Percentiles rank a stretch among this genome's conserved stretches.
These are phyloP conservation scores for Boletellus ananas DNA, from an alignment of 768 basidiomycete genomes.

Conservation along the genomic window DNA sequence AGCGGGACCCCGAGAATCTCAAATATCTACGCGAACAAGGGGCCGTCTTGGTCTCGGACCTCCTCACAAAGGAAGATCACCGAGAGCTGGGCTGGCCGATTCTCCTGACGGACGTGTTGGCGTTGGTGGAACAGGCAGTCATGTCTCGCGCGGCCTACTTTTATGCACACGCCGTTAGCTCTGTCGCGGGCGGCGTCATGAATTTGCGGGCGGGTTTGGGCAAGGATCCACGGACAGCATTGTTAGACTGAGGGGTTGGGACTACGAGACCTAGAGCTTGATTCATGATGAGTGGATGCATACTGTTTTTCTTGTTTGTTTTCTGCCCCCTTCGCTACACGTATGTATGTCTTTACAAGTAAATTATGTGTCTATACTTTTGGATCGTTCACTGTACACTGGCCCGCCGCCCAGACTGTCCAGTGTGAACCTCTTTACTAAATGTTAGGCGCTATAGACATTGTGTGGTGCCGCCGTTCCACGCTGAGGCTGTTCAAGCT, in stretches of 20 bases:
- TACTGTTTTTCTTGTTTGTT: too few species aligned
- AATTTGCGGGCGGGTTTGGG: constrained; percentile 40
- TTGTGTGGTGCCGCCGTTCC: too few species aligned
- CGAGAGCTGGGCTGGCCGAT: constrained; percentile 39
- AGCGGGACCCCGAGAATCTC: constrained; percentile 35
- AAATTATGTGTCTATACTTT: too few species aligned
- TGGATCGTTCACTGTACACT: too few species aligned
- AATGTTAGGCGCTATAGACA: too few species aligned
- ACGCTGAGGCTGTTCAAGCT: too few species aligned
- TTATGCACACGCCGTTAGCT: constrained; percentile 39
- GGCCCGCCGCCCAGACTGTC: too few species aligned
- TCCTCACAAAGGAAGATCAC: constrained; percentile 41
- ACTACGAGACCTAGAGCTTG: too few species aligned
- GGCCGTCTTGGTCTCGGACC: constrained; percentile 39
- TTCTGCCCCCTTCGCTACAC: too few species aligned
- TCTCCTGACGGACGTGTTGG: constrained; percentile 41
- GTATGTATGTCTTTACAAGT: too few species aligned
- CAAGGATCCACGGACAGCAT: constrained; percentile 38
- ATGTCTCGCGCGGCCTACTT: constrained; percentile 38
- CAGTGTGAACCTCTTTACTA: too few species aligned
- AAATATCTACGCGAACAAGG: constrained; percentile 32
- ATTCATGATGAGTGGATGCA: too few species aligned
- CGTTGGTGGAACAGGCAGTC: constrained; percentile 40
- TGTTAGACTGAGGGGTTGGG: constrained; percentile 28
- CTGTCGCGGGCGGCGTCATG: constrained; percentile 39